Percentiles rank a stretch among this genome's conserved stretches.
These are phyloP conservation scores for Colletotrichum sp. DNA, from an alignment of 2,329 filamentous ascomycete genomes.

Conservation along the genomic window DNA sequence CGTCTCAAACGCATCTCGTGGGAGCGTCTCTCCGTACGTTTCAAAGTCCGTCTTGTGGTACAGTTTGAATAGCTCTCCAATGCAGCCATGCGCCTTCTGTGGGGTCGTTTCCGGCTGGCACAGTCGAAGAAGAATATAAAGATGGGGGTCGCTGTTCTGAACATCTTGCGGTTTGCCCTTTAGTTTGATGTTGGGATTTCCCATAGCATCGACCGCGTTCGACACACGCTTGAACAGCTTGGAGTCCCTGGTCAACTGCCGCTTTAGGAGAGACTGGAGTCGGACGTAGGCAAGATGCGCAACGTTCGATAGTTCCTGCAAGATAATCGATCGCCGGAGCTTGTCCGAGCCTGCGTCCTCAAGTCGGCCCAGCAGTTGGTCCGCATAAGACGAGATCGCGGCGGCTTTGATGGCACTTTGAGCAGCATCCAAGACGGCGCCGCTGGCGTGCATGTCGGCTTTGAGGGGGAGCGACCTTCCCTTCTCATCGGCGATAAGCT, in stretches of 20 bases:
- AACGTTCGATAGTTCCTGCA: slow-evolving; percentile 51
- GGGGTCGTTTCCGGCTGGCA: slow-evolving; percentile 41
- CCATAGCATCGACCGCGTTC: slow-evolving; percentile 31
- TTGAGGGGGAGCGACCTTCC: slow-evolving; percentile 39
- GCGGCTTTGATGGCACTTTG: slow-evolving; percentile 36
- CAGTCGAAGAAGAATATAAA: slow-evolving; percentile 48
- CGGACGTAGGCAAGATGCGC: slow-evolving; percentile 47
- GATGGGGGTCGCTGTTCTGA: slow-evolving; percentile 38
- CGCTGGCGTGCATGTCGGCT: slow-evolving; percentile 46
- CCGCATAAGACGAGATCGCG: slow-evolving; percentile 45
- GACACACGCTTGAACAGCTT: slow-evolving; percentile 48
- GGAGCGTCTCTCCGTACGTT: slow-evolving; percentile 31
- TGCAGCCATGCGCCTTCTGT: slow-evolving; percentile 39
- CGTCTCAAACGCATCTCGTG: slow-evolving; percentile 34
- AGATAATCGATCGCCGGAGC: slow-evolving; percentile 33
- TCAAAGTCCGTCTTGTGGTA: slow-evolving; percentile 35
- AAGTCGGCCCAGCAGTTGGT: slow-evolving; percentile 38
- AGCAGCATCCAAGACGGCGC: slow-evolving; percentile 44
- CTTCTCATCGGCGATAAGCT: slow-evolving; percentile 48
- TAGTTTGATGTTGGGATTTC: slow-evolving; percentile 39
- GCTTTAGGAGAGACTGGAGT: slow-evolving; percentile 41
- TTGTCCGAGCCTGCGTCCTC: slow-evolving; percentile 27
- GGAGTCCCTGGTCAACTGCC: slow-evolving; percentile 36
- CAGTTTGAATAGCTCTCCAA: slow-evolving; percentile 43
- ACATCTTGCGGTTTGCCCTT: slow-evolving; percentile 45